Evolutionary conservation across 192 early-diverging fungal genomes (phyloP), one percentile per base, ranked within the genome.

Genomic region (Radiomyces spectabilis): DNA sequence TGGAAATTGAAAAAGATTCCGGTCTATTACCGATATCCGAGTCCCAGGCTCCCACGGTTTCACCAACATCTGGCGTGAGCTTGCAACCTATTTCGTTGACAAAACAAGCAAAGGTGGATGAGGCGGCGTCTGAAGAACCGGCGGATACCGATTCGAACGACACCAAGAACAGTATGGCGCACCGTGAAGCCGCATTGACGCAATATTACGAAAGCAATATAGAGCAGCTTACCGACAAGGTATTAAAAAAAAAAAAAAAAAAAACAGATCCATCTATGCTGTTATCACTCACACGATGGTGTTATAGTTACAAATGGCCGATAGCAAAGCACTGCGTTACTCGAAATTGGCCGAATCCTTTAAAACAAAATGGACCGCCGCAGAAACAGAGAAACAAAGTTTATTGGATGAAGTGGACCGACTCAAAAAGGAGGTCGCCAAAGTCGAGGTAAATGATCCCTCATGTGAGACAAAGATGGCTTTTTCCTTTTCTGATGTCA

Each of bases 161-260:
- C n/a, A n/a, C n/a, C n/a, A n/a, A n/a, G n/a, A n/a, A n/a, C n/a
- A n/a, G n/a, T n/a, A n/a, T n/a, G n/a, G n/a, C n/a, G n/a, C n/a
- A n/a, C n/a, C 46, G 46, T 5, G 46, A 48, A 15, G 46, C 15
- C 46, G 30, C 24, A 15, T 9, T 76, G 30, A 72, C 72, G 53
- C 62, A 72, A 45, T 66, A 71, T 40, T 76, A 72, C 33, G 69
- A 76, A 13, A 37, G 53, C 27, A 68, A 76, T 48, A 47, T 76
- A 16, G 52, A 69, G 25, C 68, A 69, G 37, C 46, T 72, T 22
- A 66, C 41, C 0, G 69, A 76, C 4, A 48, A 48, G 46, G 46
- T 48, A 48, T 8, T 15, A 30, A 48, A 48, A 21, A 21, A 48
- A 22, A 48, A 48, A 30, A 15, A 9, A 15, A 48, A 48, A 2